Base-by-base conservation (phyloP, 2,329 filamentous ascomycete genomes). In the Penicillium sp. region DNA sequence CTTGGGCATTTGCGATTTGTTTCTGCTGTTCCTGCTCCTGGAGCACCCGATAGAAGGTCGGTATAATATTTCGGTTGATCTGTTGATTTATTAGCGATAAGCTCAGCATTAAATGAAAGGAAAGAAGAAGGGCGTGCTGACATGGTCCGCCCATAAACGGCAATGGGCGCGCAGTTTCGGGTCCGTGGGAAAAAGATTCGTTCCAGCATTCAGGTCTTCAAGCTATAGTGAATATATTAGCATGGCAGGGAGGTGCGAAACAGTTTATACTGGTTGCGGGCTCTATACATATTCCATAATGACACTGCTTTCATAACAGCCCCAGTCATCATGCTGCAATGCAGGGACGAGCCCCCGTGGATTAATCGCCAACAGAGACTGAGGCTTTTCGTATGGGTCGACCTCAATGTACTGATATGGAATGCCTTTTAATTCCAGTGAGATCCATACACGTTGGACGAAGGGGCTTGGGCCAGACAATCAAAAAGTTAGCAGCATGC, bases 391-490 rank as follows among this genome's bases (percentile, higher is more conserved):
- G 67, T 90, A 91, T 7, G 90, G 88, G 64, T 95, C 88, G 39
- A 90, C 85, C 71, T 96, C 91, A 62, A 91, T 86, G 71, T 95
- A 96, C 67, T 95, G 89, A 67, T 96, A 96, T 30, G 83, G 76
- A 7, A 94, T 79, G 15, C 84, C 81, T 68, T 94, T 94, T 62
- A 86, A 79, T 69, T 96, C 90, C 29, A 96, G 79, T 1, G 90
- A 88, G 58, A 96, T 94, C 91, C 91, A 96, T 21, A 94, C 88
- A 15, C 90, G 84, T 68, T 95, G 90, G 1, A 91, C 90, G 67
- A 93, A 94, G 21, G 90, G 90, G 65, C 88, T 89, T 44, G n/a
- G 33, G n/a, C 20, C 7, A 51, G 24, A 24, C n/a, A 44, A 47
- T 13, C 21, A 41, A 46, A 12, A 29, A 43, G 41, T 49, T 43